Conservation (phyloP, 345 rosid genomes). For the Hibiscus trionum region DNA sequence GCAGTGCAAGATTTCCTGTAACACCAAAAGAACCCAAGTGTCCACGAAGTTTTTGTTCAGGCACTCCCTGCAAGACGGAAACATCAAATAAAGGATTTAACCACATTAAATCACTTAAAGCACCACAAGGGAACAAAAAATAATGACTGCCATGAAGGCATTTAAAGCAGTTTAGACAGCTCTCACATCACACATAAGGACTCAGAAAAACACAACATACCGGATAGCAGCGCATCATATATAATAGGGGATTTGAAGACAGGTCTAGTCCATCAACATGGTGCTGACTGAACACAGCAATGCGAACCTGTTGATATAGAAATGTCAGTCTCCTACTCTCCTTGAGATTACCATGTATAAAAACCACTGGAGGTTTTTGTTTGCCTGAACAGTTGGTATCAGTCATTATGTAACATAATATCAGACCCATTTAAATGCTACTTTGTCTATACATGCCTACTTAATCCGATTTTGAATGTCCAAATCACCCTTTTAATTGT, state of each 20-base stretch:
- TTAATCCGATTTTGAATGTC: background rate
- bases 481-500: background rate
- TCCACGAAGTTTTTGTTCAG: constrained; percentile 86
- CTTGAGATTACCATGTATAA: constrained; percentile 1
- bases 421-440: background rate
- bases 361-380: background rate
- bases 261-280: constrained; percentile 98
- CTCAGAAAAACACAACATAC: constrained; percentile 33
- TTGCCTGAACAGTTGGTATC: background rate
- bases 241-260: constrained; percentile 88
- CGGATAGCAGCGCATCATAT: constrained; percentile 98
- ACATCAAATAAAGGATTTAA: constrained; percentile 11
- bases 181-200: background rate
- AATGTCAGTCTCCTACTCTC: constrained; percentile 12
- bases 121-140: background rate
- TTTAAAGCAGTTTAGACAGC: background rate
- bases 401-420: background rate
- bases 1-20: constrained; percentile 96
- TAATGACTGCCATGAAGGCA: background rate
- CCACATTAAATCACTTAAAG: background rate
- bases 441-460: background rate
- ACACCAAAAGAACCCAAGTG: constrained; percentile 98
- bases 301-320: constrained; percentile 61
- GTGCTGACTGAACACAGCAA: constrained; percentile 98
- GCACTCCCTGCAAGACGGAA: constrained; percentile 66